These are phyloP conservation scores for Crithidia bombi DNA, from an alignment of 208 protist species.

Conservation along the genomic window DNA sequence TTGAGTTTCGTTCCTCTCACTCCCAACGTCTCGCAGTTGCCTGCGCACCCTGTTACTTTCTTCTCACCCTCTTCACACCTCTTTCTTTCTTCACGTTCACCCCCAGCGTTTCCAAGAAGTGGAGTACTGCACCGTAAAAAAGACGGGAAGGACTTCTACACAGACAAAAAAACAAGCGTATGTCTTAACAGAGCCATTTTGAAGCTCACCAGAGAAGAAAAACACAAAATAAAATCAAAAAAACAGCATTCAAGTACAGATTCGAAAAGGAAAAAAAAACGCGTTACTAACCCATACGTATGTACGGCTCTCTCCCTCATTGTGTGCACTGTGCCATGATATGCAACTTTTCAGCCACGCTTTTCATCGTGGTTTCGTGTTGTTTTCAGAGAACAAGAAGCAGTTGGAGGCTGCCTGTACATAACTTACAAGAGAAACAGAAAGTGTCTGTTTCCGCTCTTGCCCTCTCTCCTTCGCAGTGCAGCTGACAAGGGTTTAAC, in stretches of 20 bases:
- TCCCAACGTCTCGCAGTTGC: no score
- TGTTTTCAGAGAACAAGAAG: no score
- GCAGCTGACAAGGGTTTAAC: no score
- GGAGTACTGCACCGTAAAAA: not conserved
- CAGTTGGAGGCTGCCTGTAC: no score
- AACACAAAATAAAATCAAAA: conserved; percentile 9
- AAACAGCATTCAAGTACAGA: not conserved
- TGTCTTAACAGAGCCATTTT: not conserved
- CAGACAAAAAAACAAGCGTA: not conserved
- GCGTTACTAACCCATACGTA: not conserved
- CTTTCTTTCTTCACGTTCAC: not conserved
- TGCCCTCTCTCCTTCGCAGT: no score
- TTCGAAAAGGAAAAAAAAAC: not conserved
- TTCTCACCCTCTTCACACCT: not conserved
- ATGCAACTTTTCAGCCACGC: not conserved
- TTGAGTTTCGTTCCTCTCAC: no score
- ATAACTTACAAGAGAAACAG: no score
- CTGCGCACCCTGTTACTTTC: no score
- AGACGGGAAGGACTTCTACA: not conserved
- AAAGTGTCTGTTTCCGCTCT: no score
- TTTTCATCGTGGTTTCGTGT: no score
- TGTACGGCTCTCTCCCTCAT: no score
- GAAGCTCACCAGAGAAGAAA: not conserved
- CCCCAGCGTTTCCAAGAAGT: not conserved
- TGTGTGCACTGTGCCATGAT: no score